phyloP scores from a whole-genome alignment of 768 basidiomycete genomes.

The Termitomyces bulborhizus region DNA sequence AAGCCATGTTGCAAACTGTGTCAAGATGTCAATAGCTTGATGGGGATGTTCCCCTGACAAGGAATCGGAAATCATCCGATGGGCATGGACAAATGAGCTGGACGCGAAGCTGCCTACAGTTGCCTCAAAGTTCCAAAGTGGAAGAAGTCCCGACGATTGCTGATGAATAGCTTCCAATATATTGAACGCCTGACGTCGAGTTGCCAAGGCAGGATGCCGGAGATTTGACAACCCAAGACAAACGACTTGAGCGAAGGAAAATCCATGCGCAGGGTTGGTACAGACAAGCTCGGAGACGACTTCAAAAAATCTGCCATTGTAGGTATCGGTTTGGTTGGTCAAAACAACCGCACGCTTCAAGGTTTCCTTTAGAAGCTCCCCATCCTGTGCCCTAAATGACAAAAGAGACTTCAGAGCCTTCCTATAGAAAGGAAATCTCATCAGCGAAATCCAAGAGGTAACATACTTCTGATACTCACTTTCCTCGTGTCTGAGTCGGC shows the following conservation, averaged over 20 bases:
- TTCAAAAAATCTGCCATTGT: slow-evolving; percentile 68
- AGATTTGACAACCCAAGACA: slow-evolving; percentile 84
- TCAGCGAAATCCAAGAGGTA: slow-evolving; percentile 1
- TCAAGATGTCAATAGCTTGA: slow-evolving; percentile 57
- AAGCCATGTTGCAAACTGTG: slow-evolving; percentile 70
- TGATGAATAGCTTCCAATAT: slow-evolving; percentile 71
- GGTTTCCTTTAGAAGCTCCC: slow-evolving; percentile 54
- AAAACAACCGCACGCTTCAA: slow-evolving; percentile 65
- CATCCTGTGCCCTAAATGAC: slow-evolving; percentile 45
- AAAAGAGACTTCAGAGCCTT: slow-evolving; percentile 72
- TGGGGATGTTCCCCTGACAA: slow-evolving; percentile 74
- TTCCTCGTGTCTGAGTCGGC: slow-evolving; percentile 49
- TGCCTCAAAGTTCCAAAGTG: slow-evolving; percentile 70
- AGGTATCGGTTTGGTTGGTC: slow-evolving; percentile 46
- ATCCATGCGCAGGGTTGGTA: slow-evolving; percentile 45
- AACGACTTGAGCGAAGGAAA: slow-evolving; percentile 67
- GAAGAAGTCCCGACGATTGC: slow-evolving; percentile 57
- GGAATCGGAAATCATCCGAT: slow-evolving; percentile 68
- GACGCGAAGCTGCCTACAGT: slow-evolving; percentile 66
- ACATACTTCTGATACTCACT: slow-evolving; percentile 43
- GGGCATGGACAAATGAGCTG: slow-evolving; percentile 75
- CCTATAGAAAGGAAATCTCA: slow-evolving; percentile 31
- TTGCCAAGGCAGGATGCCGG: slow-evolving; percentile 56
- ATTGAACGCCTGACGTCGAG: slow-evolving; percentile 73
- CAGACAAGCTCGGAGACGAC: slow-evolving; percentile 68